Evolutionary conservation across 805 yeast species (phyloP), one percentile per base, ranked within the genome.

Genomic region (Nakazawaea ambrosiae): DNA sequence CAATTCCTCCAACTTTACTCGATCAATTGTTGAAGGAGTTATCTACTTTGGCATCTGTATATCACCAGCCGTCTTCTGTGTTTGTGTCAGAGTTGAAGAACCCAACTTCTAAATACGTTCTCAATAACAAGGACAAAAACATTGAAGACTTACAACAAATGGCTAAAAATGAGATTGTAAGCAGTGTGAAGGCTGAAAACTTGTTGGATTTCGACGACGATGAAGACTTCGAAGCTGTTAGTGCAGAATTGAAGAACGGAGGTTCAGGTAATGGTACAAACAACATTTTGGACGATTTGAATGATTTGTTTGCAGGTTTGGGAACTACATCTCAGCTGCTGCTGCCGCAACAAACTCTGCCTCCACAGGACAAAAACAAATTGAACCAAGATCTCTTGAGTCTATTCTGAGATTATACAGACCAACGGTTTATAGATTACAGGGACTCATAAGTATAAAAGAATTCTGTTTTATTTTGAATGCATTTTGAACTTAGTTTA

Each of bases 1-100:
- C 68, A 15, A 81, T 89, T 50, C 78, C 86, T 28, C 81, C 85
- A 0, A 68, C 65, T 17, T 66, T 87, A 4, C 68, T 89, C 40
- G 75, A 78, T 29, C 80, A 76, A 44, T 67, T 92, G 34, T 53
- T 90, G 22, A 54, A 63, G n/a, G 95, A 90, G 53, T 61, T 90
- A 39, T 79, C 94, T 3, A 81, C 92, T 7, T 69, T 92, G 44
- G 80, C 96, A 27, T 86, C 97, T 0, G 92, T 92, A 2, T 86
- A 86, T 53, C 94, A 83, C 58, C 82, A 81, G 53, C 95, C 97
- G 10, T 76, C 84, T 4, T 64, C 75, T 15, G 66, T 77, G 24
- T 81, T 82, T 50, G 63, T 78, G 40, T 54, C 43, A 35, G 38
- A 43, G 20, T 36, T 31, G 36, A 50, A 45, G 6, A 43, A 45